phyloP scores from a whole-genome alignment of 148 eudicot genomes.

The Fagopyrum homotropicum region DNA sequence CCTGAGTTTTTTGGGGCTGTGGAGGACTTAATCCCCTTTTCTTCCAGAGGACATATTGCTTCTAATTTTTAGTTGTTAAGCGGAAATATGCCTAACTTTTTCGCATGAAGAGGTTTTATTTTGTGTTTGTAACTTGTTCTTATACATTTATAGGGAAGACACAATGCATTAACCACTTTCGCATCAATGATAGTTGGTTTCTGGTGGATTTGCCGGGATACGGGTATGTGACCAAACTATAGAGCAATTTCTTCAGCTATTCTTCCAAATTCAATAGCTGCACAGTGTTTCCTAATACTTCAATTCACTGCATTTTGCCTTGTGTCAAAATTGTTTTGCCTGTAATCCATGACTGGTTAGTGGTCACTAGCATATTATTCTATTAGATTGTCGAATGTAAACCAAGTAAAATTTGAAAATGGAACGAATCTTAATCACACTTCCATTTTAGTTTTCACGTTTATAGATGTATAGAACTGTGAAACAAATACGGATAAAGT shows the following conservation, averaged over 20 bases:
- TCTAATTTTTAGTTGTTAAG: not conserved
- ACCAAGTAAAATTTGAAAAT: not conserved
- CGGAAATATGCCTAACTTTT: not conserved
- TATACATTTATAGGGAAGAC: conserved; percentile 74
- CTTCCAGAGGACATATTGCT: not conserved
- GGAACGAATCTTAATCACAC: not conserved
- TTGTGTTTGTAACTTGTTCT: not conserved
- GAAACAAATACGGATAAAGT: no score
- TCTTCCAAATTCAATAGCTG: not conserved
- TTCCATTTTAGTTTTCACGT: not conserved
- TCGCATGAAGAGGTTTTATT: not conserved
- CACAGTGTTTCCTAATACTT: no score
- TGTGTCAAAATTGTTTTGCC: not conserved
- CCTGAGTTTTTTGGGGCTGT: not conserved
- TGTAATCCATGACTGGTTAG: not conserved
- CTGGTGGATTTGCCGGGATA: conserved; percentile 98
- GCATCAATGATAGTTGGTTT: conserved; percentile 90
- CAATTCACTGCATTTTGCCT: no score
- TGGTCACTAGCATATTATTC: no score
- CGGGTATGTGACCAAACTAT: conserved; percentile 47
- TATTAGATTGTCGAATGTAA: not conserved
- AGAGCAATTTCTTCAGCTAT: not conserved
- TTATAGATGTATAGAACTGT: not conserved
- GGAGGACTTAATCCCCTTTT: not conserved
- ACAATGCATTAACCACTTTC: conserved; percentile 96